Percentiles rank a stretch among this genome's conserved stretches.
Conservation (phyloP, 2,329 filamentous ascomycete genomes). For the Elsinoe arachidis region DNA sequence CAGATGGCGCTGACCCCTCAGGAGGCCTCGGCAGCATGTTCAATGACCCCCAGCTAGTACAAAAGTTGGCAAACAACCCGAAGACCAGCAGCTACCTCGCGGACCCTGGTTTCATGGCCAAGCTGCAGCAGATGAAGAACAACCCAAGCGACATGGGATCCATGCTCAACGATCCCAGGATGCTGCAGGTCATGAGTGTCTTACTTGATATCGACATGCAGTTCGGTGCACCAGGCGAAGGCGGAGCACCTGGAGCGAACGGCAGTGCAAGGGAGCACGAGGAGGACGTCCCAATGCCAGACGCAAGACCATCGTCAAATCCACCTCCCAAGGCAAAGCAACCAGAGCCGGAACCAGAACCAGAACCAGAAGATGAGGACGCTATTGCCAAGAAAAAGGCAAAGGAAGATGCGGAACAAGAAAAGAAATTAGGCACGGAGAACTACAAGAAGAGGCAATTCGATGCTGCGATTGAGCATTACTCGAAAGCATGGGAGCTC, state of each 20-base stretch:
- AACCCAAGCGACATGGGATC: slow-evolving; percentile 73
- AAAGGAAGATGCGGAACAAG: slow-evolving; percentile 84
- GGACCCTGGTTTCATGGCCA: slow-evolving; percentile 81
- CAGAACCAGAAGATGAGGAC: slow-evolving; percentile 71
- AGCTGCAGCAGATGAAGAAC: slow-evolving; percentile 69
- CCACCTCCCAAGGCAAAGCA: slow-evolving; percentile 47
- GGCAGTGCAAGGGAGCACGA: slow-evolving; percentile 44
- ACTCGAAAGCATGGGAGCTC: slow-evolving; percentile 87
- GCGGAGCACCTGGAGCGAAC: slow-evolving; percentile 29
- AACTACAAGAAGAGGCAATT: slow-evolving; percentile 98
- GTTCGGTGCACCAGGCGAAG: slow-evolving; percentile 49
- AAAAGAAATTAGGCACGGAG: slow-evolving; percentile 89
- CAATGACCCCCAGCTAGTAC: slow-evolving; percentile 78
- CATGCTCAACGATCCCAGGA: slow-evolving; percentile 79
- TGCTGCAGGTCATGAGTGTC: slow-evolving; percentile 90
- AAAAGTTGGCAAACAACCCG: slow-evolving; percentile 88
- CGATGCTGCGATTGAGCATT: slow-evolving; percentile 88
- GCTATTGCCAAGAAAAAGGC: slow-evolving; percentile 74
- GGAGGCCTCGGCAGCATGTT: slow-evolving; percentile 87
- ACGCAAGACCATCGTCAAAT: slow-evolving; percentile 45
- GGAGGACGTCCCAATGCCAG: slow-evolving; percentile 71
- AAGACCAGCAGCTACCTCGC: slow-evolving; percentile 78
- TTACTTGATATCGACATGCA: slow-evolving; percentile 89
- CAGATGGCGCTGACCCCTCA: slow-evolving; percentile 56
- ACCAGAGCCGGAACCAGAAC: slow-evolving; percentile 56